phyloP scores from a whole-genome alignment of 140 eudicot genomes.

The Senecio squalidus region DNA sequence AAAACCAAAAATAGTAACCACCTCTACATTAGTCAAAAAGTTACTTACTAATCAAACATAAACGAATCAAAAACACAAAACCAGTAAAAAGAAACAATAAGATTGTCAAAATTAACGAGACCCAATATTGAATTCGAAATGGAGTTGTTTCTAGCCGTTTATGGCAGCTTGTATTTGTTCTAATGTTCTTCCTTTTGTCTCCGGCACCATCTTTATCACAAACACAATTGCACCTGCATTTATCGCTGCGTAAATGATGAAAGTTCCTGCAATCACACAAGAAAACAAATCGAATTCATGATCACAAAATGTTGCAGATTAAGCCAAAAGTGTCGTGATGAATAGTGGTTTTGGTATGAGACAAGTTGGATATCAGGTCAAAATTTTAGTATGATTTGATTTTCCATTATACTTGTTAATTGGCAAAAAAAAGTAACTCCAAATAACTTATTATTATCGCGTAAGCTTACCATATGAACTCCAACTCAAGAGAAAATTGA shows the following conservation, averaged over 20 bases:
- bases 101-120: not conserved
- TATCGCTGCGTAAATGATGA: conserved; percentile 56
- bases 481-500: conserved; percentile 79
- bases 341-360: no score
- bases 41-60: not conserved
- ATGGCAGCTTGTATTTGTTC: conserved; percentile 78
- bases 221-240: conserved; percentile 60
- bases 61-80: not conserved
- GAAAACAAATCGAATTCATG: not conserved
- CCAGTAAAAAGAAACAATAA: not conserved
- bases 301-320: not conserved
- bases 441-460: not conserved
- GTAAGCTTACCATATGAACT: conserved; percentile 68
- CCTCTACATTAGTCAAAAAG: not conserved
- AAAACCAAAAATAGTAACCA: no score
- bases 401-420: no score
- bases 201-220: conserved; percentile 64
- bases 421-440: no score
- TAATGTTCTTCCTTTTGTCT: conserved; percentile 84
- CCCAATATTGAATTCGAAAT: not conserved
- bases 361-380: not conserved
- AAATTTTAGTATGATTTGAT: no score
- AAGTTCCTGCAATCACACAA: conserved; percentile 56
- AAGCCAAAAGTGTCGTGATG: no score
- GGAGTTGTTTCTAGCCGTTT: conserved; percentile 27